Base-by-base conservation (phyloP, 352 stramenopile genomes). In the Phytophthora pluvialis region DNA sequence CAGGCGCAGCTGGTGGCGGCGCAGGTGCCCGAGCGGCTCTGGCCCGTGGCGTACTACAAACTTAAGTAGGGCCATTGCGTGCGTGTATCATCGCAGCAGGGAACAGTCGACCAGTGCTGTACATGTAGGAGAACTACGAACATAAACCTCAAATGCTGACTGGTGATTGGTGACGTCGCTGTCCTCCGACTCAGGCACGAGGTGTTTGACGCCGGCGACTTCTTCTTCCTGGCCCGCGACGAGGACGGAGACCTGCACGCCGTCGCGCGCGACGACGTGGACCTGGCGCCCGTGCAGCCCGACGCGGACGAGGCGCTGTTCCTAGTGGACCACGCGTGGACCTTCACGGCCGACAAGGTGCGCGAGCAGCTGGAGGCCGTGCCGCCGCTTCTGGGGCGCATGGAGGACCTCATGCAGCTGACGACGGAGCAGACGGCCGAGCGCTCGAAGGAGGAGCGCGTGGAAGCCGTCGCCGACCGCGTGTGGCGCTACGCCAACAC, bases 251-350 rank as follows among this genome's bases (percentile, higher is more conserved):
- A 82, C 29, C 45, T 83, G 58, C 75, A 83, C 45, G 70, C 62
- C 5, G 77, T 86, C 2, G 75, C 80, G 48, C 66, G 71, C 9
- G 75, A 82, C 38, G 77, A 86, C 44, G 69, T 81, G 35, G 75
- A 80, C 43, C 29, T 83, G 12, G 28, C 60, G 10, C 40, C 59
- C 15, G 47, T 83, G 31, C 72, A 83, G 31, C 70, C 75, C 1
- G 59, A 78, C 16, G 62, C 72, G 43, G 72, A 81, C 10, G 59
- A 75, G 33, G 75, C 72, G 18, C 36, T 86, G 12, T 86, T 86
- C 60, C 49, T 86, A 31, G 66, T 86, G 40, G 77, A 86, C 45
- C 77, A 86, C 59, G 77, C 77, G 8, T 86, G 77, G 77, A 86
- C 75, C 0, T 86, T 83, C 57, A 77, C 67, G 36, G 71, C 70